Base-by-base conservation (phyloP, 1,284 basidiomycete species). In the Mycena citricolor region DNA sequence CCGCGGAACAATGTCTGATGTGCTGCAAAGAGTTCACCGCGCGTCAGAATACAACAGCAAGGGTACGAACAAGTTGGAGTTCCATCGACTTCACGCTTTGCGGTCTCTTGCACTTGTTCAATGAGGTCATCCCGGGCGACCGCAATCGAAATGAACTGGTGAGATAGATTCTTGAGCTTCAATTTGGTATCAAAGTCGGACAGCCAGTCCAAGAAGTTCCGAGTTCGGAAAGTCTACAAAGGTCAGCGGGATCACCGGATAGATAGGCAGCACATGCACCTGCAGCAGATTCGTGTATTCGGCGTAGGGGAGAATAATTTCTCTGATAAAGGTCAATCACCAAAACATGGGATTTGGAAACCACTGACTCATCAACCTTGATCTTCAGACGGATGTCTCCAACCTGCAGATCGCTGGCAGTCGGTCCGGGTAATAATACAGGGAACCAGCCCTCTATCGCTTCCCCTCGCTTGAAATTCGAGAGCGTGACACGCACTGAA, bases 391-490 rank as follows among this genome's bases (percentile, higher is more conserved):
- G 75, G 39, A 92, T 64, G 52, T 91, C 87, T 24, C 89, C 89
- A 5, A 80, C 73, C 57, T 84, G 83, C 32, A 77, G 59, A 52
- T 79, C 74, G 24, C 69, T 70, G 19, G 71, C 66, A 28, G 70
- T 61, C 3, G 71, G 63, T 37, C 67, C 73, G 26, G 68, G 62
- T 33, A 77, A 71, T 42, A 86, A 64, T 13, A 90, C 76, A n/a
- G 87, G 84, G 63, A 83, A 90, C 86, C 86, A 91, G 8, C 86
- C 88, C 57, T 92, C 89, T 11, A 88, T 71, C 7, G 67, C 61
- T 54, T 89, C 84, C 13, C 83, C 79, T 25, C 87, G 72, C 14
- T 82, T 76, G 55, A 91, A 86, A 56, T 86, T 85, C 6, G 67
- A 66, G 22, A 91, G 67, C 2, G 79, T 69, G 39, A 93, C 77